These are phyloP conservation scores for Daldinia grandis DNA, from an alignment of 495 filamentous ascomycete genomes.

Conservation along the genomic window DNA sequence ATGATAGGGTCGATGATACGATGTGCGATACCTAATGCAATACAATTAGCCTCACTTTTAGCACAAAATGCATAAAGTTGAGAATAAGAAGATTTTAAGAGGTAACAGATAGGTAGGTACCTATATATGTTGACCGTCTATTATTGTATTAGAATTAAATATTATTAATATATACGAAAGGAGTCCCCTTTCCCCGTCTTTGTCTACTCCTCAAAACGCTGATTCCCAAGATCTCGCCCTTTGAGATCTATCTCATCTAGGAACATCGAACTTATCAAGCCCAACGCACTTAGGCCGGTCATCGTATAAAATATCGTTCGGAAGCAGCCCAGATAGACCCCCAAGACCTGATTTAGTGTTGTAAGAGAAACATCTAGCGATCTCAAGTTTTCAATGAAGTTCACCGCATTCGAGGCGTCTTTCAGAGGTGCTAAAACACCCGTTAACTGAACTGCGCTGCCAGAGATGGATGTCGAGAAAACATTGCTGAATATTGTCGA, in stretches of 20 bases:
- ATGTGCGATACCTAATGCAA: too few species aligned
- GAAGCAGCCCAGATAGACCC: not conserved
- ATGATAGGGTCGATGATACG: too few species aligned
- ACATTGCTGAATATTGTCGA: not conserved
- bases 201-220: not conserved
- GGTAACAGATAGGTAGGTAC: too few species aligned
- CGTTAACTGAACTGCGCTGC: not conserved
- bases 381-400: not conserved
- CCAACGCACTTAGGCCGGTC: not conserved
- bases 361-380: not conserved
- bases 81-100: too few species aligned
- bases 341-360: not conserved
- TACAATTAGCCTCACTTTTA: not conserved
- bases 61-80: not conserved
- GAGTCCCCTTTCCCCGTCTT: not conserved
- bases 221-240: not conserved
- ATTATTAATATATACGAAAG: not conserved
- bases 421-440: not conserved
- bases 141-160: not conserved
- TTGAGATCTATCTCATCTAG: not conserved
- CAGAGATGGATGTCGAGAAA: not conserved
- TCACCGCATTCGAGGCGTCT: not conserved
- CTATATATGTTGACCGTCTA: too few species aligned
- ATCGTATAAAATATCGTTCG: not conserved
- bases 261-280: not conserved